Conservation (phyloP, 169 alveolate genomes). For the Plasmodium reichenowi region DNA sequence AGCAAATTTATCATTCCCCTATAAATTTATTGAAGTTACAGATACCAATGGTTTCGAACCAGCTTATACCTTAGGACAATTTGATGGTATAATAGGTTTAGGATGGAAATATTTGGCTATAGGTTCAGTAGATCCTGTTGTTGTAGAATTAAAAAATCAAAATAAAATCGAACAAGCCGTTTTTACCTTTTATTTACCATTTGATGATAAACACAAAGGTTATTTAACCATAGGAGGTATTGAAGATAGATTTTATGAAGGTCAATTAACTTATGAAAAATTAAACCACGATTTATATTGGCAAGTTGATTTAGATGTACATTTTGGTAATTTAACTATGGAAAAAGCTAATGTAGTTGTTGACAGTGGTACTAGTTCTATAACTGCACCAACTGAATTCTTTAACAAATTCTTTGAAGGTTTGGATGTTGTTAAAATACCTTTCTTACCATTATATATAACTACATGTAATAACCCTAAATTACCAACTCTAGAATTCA, state of each 20-base stretch:
- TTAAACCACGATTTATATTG: slow-evolving; percentile 63
- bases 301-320: slow-evolving; percentile 47
- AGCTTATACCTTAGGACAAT: slow-evolving; percentile 9
- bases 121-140: slow-evolving; percentile 45
- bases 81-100: slow-evolving; percentile 78
- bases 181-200: slow-evolving; percentile 61
- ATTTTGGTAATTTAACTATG: slow-evolving; percentile 29
- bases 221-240: slow-evolving; percentile 71
- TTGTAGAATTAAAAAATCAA: slow-evolving; percentile 61
- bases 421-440: slow-evolving; percentile 28
- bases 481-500: slow-evolving; percentile 40
- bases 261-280: slow-evolving; percentile 50
- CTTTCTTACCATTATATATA: slow-evolving; percentile 49
- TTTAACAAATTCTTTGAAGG: slow-evolving; percentile 26
- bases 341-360: slow-evolving; percentile 39
- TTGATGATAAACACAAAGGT: slow-evolving; percentile 19
- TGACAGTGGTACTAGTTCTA: slow-evolving; percentile 73
- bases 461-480: slow-evolving; percentile 21
- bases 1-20: slow-evolving; percentile 62
- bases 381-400: slow-evolving; percentile 55
- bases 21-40: slow-evolving; percentile 79
- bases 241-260: slow-evolving; percentile 58
- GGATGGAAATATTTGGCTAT: slow-evolving; percentile 78
- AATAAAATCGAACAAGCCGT: slow-evolving; percentile 48
- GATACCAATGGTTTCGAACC: slow-evolving; percentile 64